Evolutionary conservation across 768 basidiomycete genomes (phyloP).

Genomic region (Kwoniella newhampshirensis): DNA sequence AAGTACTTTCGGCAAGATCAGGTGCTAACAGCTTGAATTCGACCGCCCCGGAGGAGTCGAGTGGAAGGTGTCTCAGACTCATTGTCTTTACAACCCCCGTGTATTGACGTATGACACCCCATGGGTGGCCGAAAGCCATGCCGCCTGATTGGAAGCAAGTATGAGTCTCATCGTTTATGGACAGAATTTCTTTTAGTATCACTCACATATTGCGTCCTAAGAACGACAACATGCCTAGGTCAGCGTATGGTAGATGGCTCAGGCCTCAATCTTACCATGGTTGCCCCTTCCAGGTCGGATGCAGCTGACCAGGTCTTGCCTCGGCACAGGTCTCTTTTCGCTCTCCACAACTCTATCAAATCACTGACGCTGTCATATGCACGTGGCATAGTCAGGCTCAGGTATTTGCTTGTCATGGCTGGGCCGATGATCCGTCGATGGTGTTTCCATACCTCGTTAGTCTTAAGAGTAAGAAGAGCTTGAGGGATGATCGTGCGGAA

Average conservation of each 20-base stretch:
- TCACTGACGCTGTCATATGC: slow-evolving; percentile 24
- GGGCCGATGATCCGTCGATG: slow-evolving; percentile 43
- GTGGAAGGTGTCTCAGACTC: neutral
- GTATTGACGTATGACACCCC: slow-evolving; percentile 17
- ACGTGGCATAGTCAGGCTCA: slow-evolving; percentile 32
- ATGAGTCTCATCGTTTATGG: neutral
- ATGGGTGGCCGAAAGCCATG: slow-evolving; percentile 41
- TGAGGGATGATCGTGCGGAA: slow-evolving; percentile 35
- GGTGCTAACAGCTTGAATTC: slow-evolving; percentile 24
- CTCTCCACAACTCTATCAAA: slow-evolving; percentile 30
- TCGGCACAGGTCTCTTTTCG: slow-evolving; percentile 17
- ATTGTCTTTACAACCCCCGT: neutral
- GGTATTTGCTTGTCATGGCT: slow-evolving; percentile 46
- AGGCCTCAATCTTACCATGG: slow-evolving; percentile 26
- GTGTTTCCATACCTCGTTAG: slow-evolving; percentile 35
- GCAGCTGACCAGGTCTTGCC: slow-evolving; percentile 26
- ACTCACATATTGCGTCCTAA: slow-evolving; percentile 43
- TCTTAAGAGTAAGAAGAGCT: slow-evolving; percentile 38
- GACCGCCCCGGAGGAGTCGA: slow-evolving; percentile 19
- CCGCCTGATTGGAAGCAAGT: slow-evolving; percentile 12
- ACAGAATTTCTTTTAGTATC: neutral
- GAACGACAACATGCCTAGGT: too few relatives aligned
- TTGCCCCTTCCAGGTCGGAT: slow-evolving; percentile 34
- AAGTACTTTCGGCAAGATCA: slow-evolving; percentile 18
- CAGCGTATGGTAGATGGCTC: too few relatives aligned